A percentile compares a stretch with the other conserved stretches of the same genome.
Conservation (phyloP, 768 basidiomycete genomes). For the Cubamyces lactineus region DNA sequence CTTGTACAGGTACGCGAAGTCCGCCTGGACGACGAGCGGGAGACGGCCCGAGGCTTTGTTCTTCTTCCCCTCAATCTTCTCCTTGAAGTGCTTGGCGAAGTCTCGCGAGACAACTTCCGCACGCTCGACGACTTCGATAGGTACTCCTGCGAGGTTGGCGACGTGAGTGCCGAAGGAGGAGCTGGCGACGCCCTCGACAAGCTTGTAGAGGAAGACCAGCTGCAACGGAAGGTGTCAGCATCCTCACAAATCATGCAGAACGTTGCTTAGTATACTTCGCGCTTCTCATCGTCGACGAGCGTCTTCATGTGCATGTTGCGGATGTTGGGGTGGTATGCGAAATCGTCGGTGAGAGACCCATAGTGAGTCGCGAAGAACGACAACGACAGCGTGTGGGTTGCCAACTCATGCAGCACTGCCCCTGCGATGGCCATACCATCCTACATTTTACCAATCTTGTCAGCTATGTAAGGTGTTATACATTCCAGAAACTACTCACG, state of each 20-base stretch:
- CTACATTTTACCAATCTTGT: slow-evolving; percentile 38
- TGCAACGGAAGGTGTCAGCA: slow-evolving; percentile 36
- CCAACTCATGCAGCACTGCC: slow-evolving; percentile 91
- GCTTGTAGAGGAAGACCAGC: slow-evolving; percentile 95
- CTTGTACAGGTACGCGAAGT: slow-evolving; percentile 80
- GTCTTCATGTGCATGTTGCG: slow-evolving; percentile 97
- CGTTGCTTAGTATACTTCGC: slow-evolving; percentile 58
- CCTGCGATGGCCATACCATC: slow-evolving; percentile 99
- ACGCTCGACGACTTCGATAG: slow-evolving; percentile 79
- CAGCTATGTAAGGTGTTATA: background rate
- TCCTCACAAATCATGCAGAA: background rate
- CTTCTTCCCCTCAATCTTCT: slow-evolving; percentile 69
- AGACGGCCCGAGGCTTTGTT: slow-evolving; percentile 57
- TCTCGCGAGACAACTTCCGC: slow-evolving; percentile 87
- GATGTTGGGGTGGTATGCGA: slow-evolving; percentile 88
- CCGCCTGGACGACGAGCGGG: slow-evolving; percentile 84
- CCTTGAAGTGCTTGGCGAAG: slow-evolving; percentile 87
- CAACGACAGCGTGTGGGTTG: slow-evolving; percentile 88
- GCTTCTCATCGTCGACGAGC: slow-evolving; percentile 88
- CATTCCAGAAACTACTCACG: slow-evolving; percentile 45
- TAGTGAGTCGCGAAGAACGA: slow-evolving; percentile 99
- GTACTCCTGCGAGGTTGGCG: slow-evolving; percentile 93
- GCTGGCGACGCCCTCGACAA: slow-evolving; percentile 83
- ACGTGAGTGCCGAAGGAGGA: slow-evolving; percentile 95
- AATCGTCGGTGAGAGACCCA: slow-evolving; percentile 93